phyloP scores from a whole-genome alignment of 2,329 filamentous ascomycete genomes.

The Akanthomyces dipterigenus region DNA sequence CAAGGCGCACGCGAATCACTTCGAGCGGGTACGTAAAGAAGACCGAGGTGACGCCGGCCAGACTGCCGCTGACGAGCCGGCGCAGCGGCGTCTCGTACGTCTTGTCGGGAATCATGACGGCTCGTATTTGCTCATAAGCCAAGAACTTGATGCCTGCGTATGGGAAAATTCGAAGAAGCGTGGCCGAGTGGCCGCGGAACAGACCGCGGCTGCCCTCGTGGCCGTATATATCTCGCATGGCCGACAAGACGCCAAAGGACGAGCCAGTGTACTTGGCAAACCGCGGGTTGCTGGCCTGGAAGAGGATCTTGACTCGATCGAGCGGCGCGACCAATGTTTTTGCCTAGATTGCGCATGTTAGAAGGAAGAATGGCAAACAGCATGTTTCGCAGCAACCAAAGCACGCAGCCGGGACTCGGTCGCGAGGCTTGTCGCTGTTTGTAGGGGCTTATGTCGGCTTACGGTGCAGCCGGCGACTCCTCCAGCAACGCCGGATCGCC shows the following conservation, averaged over 20 bases:
- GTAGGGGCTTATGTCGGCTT: conserved; percentile 32
- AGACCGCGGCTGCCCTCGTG: conserved; percentile 69
- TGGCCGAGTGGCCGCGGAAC: conserved; percentile 91
- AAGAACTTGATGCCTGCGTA: conserved; percentile 98
- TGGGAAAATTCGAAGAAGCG: conserved; percentile 87
- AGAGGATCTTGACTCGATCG: conserved; percentile 96
- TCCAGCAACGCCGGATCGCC: conserved; percentile 78
- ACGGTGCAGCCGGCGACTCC: conserved; percentile 89
- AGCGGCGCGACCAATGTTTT: conserved; percentile 95
- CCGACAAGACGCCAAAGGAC: conserved; percentile 75
- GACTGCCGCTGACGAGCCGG: conserved; percentile 64
- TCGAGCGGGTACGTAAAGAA: conserved; percentile 96
- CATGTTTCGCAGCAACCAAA: neutral
- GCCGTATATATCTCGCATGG: conserved; percentile 76
- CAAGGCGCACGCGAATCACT: conserved; percentile 83
- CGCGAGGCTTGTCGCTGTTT: neutral
- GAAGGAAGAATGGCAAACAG: neutral
- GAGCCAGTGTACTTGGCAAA: conserved; percentile 89
- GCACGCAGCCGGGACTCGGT: neutral
- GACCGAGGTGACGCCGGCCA: conserved; percentile 82
- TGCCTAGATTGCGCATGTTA: conserved; percentile 47
- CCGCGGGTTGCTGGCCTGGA: conserved; percentile 89
- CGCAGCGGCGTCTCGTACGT: conserved; percentile 75
- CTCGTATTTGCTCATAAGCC: conserved; percentile 92
- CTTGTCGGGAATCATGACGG: conserved; percentile 62